These are phyloP conservation scores for Hypoxylon fuscum DNA, from an alignment of 495 filamentous ascomycete species.

Conservation along the genomic window DNA sequence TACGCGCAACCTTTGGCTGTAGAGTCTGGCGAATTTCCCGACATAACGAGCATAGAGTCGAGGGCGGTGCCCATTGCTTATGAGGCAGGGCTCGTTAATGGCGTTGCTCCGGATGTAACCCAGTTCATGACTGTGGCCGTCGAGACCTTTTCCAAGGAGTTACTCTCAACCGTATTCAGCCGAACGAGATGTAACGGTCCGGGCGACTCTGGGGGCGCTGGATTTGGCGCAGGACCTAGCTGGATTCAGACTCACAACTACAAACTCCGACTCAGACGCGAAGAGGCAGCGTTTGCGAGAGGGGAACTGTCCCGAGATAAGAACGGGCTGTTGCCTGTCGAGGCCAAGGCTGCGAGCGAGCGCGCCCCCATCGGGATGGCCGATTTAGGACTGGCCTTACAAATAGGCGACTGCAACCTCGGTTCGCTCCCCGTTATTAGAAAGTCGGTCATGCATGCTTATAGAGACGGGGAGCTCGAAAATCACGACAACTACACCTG, in stretches of 20 bases:
- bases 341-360: constrained; percentile 73
- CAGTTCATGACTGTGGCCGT: constrained; percentile 90
- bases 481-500: constrained; percentile 64
- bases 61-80: constrained; percentile 96
- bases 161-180: constrained; percentile 78
- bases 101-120: constrained; percentile 74
- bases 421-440: constrained; percentile 79
- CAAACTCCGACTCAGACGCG: constrained; percentile 71
- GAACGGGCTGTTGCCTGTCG: constrained; percentile 78
- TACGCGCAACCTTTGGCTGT: constrained; percentile 85
- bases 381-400: constrained; percentile 79
- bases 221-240: constrained; percentile 68
- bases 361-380: constrained; percentile 76
- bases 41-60: constrained; percentile 75
- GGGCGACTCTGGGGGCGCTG: constrained; percentile 61
- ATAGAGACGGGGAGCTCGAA: constrained; percentile 80
- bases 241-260: constrained; percentile 85
- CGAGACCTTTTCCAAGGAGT: constrained; percentile 91
- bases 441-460: constrained; percentile 73
- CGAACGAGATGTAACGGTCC: constrained; percentile 83
- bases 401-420: constrained; percentile 76
- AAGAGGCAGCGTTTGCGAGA: constrained; percentile 72
- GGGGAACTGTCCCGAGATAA: constrained; percentile 74
- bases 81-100: constrained; percentile 83
- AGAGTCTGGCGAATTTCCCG: constrained; percentile 94